Evolutionary conservation across 805 yeast species (phyloP).

Genomic region (Yarrowia porcina): DNA sequence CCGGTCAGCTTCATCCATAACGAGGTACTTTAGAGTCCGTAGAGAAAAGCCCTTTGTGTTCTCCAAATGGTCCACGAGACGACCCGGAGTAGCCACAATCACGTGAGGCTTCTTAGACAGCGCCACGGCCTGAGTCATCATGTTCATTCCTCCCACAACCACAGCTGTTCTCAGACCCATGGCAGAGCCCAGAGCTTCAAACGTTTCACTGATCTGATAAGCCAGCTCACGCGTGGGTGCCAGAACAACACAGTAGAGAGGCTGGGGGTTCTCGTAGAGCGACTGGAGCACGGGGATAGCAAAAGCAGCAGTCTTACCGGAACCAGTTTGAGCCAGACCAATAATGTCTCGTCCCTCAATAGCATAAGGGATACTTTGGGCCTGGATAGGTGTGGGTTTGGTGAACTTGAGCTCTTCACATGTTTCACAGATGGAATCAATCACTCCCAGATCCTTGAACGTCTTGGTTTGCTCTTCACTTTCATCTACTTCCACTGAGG

Average conservation of each 20-base stretch:
- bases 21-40: constrained; percentile 72
- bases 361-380: constrained; percentile 87
- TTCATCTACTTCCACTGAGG: constrained; percentile 25
- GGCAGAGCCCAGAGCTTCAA: constrained; percentile 83
- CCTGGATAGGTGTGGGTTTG: constrained; percentile 91
- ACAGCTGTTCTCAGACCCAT: constrained; percentile 93
- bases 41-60: constrained; percentile 86
- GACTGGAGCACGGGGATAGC: constrained; percentile 93
- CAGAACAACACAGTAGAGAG: constrained; percentile 83
- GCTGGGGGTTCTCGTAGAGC: constrained; percentile 82
- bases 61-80: constrained; percentile 90
- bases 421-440: constrained; percentile 60
- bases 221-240: constrained; percentile 66
- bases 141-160: constrained; percentile 96
- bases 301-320: constrained; percentile 98
- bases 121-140: constrained; percentile 96
- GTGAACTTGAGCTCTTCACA: constrained; percentile 69
- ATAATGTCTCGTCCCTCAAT: constrained; percentile 87
- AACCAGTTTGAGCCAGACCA: constrained; percentile 96
- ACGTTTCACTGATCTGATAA: constrained; percentile 77
- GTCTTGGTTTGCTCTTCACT: constrained; percentile 28
- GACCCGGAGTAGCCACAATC: constrained; percentile 39
- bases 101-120: constrained; percentile 91
- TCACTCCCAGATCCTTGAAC: constrained; percentile 40
- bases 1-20: constrained; percentile 97